Percentiles rank a stretch among this genome's conserved stretches.
Conservation (phyloP, 1,284 basidiomycete genomes). For the Hypsizygus ulmarius region DNA sequence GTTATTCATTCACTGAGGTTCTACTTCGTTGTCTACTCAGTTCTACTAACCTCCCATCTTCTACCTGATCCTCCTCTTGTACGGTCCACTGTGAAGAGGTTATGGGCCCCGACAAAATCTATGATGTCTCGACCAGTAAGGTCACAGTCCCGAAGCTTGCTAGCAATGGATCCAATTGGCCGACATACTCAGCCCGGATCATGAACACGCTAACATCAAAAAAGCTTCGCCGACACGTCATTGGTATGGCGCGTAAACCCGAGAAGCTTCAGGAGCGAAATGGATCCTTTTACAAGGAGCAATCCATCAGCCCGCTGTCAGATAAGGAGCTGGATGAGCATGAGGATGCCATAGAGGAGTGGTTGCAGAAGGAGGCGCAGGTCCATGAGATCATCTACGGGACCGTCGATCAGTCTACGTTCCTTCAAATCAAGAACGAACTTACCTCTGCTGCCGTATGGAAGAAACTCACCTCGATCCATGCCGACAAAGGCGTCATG, state of each 20-base stretch:
- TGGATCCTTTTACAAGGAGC: conserved; percentile 11
- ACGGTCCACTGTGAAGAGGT: not conserved
- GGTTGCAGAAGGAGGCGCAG: conserved; percentile 22
- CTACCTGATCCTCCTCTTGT: too few species aligned
- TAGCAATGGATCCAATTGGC: conserved; percentile 4
- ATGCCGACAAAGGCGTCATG: conserved; percentile 4
- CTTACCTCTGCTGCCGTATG: not conserved
- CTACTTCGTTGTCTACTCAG: too few species aligned
- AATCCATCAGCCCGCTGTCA: conserved; percentile 8
- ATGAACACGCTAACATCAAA: conserved; percentile 4
- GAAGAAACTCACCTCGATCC: conserved; percentile 3
- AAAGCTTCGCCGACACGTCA: conserved; percentile 21
- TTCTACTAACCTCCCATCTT: too few species aligned
- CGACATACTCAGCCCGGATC: not conserved
- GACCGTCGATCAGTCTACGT: conserved; percentile 20
- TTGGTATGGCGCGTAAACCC: conserved; percentile 24
- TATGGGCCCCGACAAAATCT: conserved; percentile 7
- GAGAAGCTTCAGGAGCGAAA: conserved; percentile 8
- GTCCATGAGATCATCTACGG: conserved; percentile 26
- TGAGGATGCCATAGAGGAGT: conserved; percentile 22
- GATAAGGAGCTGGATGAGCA: conserved; percentile 24
- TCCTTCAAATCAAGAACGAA: conserved; percentile 10
- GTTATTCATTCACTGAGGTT: too few species aligned
- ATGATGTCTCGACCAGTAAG: conserved; percentile 5
- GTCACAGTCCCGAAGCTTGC: conserved; percentile 7